phyloP scores from a whole-genome alignment of 2,329 filamentous ascomycete genomes.

The Pseudogymnoascus pannorum region DNA sequence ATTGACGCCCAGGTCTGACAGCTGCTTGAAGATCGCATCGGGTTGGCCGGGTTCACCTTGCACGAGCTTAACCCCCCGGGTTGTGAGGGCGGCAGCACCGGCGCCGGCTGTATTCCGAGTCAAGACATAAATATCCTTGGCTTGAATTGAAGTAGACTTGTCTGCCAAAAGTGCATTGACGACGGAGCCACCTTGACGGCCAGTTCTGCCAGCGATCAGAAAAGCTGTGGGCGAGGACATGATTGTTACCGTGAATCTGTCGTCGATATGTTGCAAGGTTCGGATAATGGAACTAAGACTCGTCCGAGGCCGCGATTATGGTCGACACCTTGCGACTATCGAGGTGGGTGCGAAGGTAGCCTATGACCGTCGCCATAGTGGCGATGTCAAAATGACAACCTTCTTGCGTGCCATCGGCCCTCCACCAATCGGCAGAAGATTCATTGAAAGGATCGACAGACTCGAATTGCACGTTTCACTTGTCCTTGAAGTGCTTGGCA shows the following conservation, averaged over 20 bases:
- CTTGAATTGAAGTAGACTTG: constrained; percentile 14
- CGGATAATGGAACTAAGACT: constrained; percentile 24
- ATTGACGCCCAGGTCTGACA: constrained; percentile 38
- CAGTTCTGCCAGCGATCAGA: constrained; percentile 41
- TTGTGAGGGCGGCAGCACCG: constrained; percentile 40
- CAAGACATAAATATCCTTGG: constrained; percentile 48
- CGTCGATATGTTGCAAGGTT: not conserved
- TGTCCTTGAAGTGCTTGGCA: constrained; percentile 31
- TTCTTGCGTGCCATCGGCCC: constrained; percentile 39
- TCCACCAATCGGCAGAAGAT: constrained; percentile 34
- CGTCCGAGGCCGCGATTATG: constrained; percentile 34
- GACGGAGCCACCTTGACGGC: constrained; percentile 40
- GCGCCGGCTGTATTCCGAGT: constrained; percentile 46
- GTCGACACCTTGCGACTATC: constrained; percentile 28
- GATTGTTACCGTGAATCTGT: not conserved
- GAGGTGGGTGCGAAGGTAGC: constrained; percentile 29
- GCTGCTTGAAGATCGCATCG: constrained; percentile 38
- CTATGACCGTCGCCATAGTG: constrained; percentile 32
- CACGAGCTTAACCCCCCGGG: constrained; percentile 43
- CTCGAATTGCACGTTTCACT: constrained; percentile 34
- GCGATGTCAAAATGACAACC: constrained; percentile 35
- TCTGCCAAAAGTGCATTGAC: constrained; percentile 34
- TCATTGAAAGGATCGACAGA: constrained; percentile 38
- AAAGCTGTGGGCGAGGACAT: constrained; percentile 9
- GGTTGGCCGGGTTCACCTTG: constrained; percentile 50